Evolutionary conservation across 371 early-diverging fungal species (phyloP).

Genomic region (Syncephalis plumigaleata): DNA sequence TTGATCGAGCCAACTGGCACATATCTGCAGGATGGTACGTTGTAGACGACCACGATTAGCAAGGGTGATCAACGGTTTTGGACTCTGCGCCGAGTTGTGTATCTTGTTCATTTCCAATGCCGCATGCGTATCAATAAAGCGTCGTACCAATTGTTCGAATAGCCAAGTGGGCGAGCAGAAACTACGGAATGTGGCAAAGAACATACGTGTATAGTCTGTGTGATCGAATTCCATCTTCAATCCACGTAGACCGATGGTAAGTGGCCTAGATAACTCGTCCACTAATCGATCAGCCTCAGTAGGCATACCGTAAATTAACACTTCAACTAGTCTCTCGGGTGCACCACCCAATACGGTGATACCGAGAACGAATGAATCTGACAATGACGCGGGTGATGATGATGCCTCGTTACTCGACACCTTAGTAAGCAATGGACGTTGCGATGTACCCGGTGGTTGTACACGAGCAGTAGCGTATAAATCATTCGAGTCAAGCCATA

Average conservation of each 20-base stretch:
- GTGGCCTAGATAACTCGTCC: constrained; percentile 23
- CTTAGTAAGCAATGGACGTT: too few relatives aligned
- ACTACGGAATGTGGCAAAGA: constrained; percentile 38
- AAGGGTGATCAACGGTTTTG: too few relatives aligned
- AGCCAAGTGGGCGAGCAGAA: constrained; percentile 23
- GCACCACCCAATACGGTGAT: constrained; percentile 28
- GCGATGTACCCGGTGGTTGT: too few relatives aligned
- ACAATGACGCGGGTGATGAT: not conserved
- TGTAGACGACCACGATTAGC: too few relatives aligned
- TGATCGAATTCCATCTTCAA: constrained; percentile 20
- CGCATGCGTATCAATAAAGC: constrained; percentile 17
- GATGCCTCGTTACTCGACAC: not conserved
- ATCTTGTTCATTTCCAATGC: too few relatives aligned
- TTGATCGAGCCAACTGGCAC: too few relatives aligned
- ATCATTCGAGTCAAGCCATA: too few relatives aligned
- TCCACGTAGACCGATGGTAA: constrained; percentile 8
- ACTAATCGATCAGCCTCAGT: constrained; percentile 16
- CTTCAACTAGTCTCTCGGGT: constrained; percentile 27
- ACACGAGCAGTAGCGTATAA: too few relatives aligned
- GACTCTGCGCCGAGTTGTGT: too few relatives aligned
- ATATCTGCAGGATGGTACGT: too few relatives aligned
- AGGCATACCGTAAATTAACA: constrained; percentile 26
- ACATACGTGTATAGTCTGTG: constrained; percentile 19
- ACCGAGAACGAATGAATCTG: not conserved
- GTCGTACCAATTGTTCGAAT: constrained; percentile 23